These are phyloP conservation scores for Apiospora hydei DNA, from an alignment of 2,329 filamentous ascomycete species.

Conservation along the genomic window DNA sequence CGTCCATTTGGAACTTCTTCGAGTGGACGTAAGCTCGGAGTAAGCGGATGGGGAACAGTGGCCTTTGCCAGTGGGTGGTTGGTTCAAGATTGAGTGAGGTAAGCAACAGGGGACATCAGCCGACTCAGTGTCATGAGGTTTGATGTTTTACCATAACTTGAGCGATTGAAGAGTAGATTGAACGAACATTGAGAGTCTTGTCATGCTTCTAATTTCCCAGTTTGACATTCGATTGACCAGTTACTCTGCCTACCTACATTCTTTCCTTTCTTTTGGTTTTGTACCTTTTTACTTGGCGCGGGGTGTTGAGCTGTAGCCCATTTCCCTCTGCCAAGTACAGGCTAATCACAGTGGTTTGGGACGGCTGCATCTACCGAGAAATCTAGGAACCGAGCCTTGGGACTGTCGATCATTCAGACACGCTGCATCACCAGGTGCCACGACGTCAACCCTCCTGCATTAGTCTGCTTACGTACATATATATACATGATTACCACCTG, in stretches of 20 bases:
- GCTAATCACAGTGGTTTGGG: background rate
- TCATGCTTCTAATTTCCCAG: background rate
- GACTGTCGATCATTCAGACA: background rate
- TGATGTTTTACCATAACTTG: background rate
- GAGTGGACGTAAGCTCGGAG: background rate
- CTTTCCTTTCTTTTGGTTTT: no score
- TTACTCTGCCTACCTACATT: background rate
- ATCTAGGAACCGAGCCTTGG: background rate
- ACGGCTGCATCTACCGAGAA: no score
- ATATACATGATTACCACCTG: background rate
- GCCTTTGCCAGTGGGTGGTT: background rate
- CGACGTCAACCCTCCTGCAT: no score
- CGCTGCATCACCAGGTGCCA: background rate
- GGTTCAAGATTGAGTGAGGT: background rate
- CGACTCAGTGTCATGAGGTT: background rate
- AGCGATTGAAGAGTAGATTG: background rate
- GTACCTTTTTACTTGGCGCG: no score
- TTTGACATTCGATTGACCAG: background rate
- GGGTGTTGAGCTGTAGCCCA: background rate
- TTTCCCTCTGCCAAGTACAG: background rate
- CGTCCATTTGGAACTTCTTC: background rate
- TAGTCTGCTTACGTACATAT: no score
- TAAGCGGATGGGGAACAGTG: background rate
- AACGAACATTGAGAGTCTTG: background rate
- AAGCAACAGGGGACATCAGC: background rate